Conservation (phyloP, 805 yeast species). For the Metschnikowia kunwiensis region DNA sequence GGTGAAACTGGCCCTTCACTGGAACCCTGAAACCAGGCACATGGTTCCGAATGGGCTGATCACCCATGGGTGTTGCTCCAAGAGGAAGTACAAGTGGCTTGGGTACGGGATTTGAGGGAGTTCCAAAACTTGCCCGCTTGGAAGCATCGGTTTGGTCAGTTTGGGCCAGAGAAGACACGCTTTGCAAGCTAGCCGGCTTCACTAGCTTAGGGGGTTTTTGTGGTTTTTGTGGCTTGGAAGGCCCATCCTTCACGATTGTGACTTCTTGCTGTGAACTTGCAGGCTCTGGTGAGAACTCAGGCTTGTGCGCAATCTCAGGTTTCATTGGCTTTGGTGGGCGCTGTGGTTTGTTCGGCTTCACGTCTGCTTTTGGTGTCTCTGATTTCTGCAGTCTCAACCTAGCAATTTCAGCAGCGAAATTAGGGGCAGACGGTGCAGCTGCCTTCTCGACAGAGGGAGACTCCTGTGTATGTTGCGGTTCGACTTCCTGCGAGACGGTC, state of each 20-base stretch:
- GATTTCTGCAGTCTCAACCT: conserved; percentile 3
- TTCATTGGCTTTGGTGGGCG: conserved; percentile 5
- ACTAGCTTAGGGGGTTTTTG: conserved; percentile 14
- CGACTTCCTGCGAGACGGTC: no score
- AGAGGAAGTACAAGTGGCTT: conserved; percentile 4
- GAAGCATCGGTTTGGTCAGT: no score
- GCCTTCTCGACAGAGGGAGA: no score
- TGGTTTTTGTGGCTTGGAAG: conserved; percentile 20
- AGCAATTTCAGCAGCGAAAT: conserved; percentile 31
- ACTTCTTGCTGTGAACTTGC: no score
- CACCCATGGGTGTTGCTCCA: neutral
- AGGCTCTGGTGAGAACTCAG: no score
- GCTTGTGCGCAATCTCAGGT: no score
- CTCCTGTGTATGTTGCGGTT: no score
- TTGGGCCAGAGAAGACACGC: no score
- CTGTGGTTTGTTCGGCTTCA: no score
- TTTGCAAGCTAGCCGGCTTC: neutral
- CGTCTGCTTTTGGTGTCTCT: neutral
- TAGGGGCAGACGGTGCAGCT: conserved; percentile 16
- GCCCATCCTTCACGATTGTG: no score
- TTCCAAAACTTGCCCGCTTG: no score
- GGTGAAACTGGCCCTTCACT: neutral
- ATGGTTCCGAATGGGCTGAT: neutral
- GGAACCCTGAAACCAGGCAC: conserved; percentile 1
- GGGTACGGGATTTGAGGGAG: neutral